Base-by-base conservation (phyloP, 495 filamentous ascomycete species). In the Neurospora sp. region DNA sequence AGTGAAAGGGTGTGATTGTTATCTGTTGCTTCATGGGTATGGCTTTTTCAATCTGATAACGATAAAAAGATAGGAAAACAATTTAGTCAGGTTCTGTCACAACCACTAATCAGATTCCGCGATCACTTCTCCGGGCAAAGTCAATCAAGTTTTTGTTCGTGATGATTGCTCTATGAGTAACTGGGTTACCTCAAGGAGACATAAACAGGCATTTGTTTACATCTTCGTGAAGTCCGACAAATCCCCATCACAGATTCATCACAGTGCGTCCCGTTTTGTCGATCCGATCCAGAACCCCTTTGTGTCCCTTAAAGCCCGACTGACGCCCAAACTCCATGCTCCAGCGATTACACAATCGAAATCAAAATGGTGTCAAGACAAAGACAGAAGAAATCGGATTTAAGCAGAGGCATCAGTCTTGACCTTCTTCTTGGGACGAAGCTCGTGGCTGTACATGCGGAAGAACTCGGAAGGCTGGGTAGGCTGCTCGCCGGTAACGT, bases 401-500 rank as follows among this genome's bases (percentile, higher is more conserved):
- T 17, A 65, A 9, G 27, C 27, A 6, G 22, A 61, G 2, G 31
- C 9, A 40, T 72, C 37, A 37, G 40, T 40, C 79, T 84, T 84
- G 37, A 71, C 74, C 61, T 78, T 77, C 75, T 84, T 82, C 76
- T 83, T 82, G 1, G 84, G 84, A 68, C 81, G 81, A 68, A 88
- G 82, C 68, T 86, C 83, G 1, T 76, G 75, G 3, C 78, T 75
- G 77, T 88, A 87, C 17, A 78, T 76, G 41, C 83, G 83, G 78
- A 89, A 89, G 75, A 89, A 89, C 8, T 87, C 86, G 4, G 80
- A 76, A 0, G 83, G 84, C 78, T 86, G 78, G 40, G 83, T 84
- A 0, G 87, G 84, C 69, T 86, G 81, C 27, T 78, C 70, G n/a
- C 84, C 86, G 1, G 87, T 88, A 14, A 88, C 80, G 69, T 87